Conservation (phyloP, 805 yeast species). For the Candida insectorum region DNA sequence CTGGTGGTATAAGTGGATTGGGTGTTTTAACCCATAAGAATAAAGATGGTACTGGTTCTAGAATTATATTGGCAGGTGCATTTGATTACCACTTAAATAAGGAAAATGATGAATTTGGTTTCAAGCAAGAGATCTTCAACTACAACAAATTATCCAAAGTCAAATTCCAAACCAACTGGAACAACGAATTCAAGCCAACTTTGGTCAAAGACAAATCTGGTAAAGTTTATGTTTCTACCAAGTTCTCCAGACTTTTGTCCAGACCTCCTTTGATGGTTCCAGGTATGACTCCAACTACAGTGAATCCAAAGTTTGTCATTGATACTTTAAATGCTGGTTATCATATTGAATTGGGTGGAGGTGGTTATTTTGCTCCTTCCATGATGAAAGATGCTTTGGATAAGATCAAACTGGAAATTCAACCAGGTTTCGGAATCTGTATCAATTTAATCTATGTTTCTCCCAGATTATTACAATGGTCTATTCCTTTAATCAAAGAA, state of each 20-base stretch:
- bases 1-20: conserved; percentile 96
- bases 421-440: conserved; percentile 88
- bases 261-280: conserved; percentile 97
- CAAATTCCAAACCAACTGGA: conserved; percentile 89
- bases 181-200: conserved; percentile 80
- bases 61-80: conserved; percentile 92
- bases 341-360: conserved; percentile 97
- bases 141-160: conserved; percentile 53
- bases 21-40: conserved; percentile 96
- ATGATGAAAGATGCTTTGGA: conserved; percentile 74
- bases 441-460: conserved; percentile 92
- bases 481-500: conserved; percentile 89
- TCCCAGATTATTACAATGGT: conserved; percentile 98
- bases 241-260: conserved; percentile 86
- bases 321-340: conserved; percentile 95
- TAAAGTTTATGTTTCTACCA: conserved; percentile 85
- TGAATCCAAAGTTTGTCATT: conserved; percentile 88
- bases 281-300: conserved; percentile 99
- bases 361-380: conserved; percentile 85
- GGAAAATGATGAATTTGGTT: conserved; percentile 83
- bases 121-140: conserved; percentile 92
- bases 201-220: conserved; percentile 71
- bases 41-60: conserved; percentile 97
- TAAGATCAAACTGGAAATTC: conserved; percentile 59
- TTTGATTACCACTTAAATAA: conserved; percentile 50